Evolutionary conservation across 2,329 filamentous ascomycete genomes (phyloP).

Genomic region (Cercospora citrullina): DNA sequence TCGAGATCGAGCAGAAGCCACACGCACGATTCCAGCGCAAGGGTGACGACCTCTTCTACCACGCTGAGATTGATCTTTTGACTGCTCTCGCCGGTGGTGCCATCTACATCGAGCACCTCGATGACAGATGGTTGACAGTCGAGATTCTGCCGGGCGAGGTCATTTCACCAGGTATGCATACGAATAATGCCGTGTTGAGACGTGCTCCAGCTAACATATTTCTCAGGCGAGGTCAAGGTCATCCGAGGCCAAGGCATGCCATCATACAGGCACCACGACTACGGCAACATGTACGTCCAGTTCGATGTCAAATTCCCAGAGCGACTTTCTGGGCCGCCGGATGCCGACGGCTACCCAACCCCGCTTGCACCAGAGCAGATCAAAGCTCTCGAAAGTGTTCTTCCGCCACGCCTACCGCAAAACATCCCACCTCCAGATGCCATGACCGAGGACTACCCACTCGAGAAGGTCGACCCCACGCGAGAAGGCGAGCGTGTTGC

Average conservation of each 20-base stretch:
- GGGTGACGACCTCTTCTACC: constrained; percentile 93
- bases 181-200: constrained; percentile 58
- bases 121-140: constrained; percentile 93
- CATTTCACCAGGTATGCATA: constrained; percentile 63
- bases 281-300: constrained; percentile 93
- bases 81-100: constrained; percentile 90
- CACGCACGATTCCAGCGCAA: constrained; percentile 92
- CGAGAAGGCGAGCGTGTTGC: constrained; percentile 62
- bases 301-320: constrained; percentile 96
- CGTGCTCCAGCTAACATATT: background rate
- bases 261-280: constrained; percentile 89
- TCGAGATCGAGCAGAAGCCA: constrained; percentile 99
- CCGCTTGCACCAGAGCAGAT: constrained; percentile 64
- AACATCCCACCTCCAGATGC: constrained; percentile 72
- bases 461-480: constrained; percentile 77
- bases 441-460: constrained; percentile 85
- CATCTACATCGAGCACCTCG: constrained; percentile 92
- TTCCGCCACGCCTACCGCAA: constrained; percentile 71
- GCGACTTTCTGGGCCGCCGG: constrained; percentile 42
- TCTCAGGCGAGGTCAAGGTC: constrained; percentile 76
- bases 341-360: constrained; percentile 44
- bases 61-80: constrained; percentile 91
- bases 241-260: constrained; percentile 98
- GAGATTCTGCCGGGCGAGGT: constrained; percentile 93
- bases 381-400: constrained; percentile 75